These are phyloP conservation scores for Solanum paucissectum DNA, from an alignment of 257 asterid species.

Conservation along the genomic window DNA sequence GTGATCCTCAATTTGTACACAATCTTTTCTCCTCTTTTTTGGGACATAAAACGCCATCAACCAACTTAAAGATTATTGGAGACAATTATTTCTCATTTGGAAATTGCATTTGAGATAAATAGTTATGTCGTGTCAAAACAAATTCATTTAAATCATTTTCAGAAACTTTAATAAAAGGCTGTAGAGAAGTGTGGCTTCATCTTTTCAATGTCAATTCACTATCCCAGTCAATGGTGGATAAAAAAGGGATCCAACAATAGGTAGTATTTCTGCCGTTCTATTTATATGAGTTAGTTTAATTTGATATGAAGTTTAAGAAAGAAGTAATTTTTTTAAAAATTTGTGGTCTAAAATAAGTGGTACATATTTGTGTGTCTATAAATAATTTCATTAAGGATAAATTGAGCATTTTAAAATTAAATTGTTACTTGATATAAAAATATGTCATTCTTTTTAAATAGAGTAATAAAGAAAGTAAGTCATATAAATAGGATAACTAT, in stretches of 20 bases:
- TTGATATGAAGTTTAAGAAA: too few relatives aligned
- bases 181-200: not conserved
- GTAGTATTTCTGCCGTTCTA: rapidly evolving
- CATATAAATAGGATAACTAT: rapidly evolving
- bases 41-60: not conserved
- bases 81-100: not conserved
- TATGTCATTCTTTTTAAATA: too few relatives aligned
- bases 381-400: too few relatives aligned
- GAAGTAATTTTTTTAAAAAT: too few relatives aligned
- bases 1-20: not conserved
- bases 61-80: not conserved
- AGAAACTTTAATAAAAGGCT: not conserved
- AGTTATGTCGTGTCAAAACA: not conserved
- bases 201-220: not conserved
- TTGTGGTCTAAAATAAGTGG: too few relatives aligned
- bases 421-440: too few relatives aligned
- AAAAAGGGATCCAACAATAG: too few relatives aligned
- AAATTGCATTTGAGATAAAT: not conserved
- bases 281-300: too few relatives aligned
- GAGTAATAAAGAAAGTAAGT: too few relatives aligned
- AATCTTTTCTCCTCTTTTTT: not conserved
- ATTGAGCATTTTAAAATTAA: too few relatives aligned
- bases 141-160: not conserved
- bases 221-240: not conserved
- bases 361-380: too few relatives aligned